Conservation (phyloP, 345 rosid species). For the Angophora floribunda region DNA sequence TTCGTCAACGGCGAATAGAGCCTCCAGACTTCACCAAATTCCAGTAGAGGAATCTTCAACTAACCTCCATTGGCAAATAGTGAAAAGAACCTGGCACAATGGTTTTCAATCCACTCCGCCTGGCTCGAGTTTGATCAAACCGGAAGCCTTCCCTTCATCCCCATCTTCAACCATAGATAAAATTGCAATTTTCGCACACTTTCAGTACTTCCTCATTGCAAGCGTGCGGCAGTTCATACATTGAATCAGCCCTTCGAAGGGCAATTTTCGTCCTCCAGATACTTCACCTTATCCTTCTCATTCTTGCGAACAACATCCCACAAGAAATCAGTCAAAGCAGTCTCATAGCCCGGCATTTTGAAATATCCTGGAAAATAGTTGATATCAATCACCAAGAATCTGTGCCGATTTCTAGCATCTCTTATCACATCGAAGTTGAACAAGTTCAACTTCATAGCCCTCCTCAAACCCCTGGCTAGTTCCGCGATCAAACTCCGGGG, state of each 20-base stretch:
- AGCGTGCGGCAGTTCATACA: not conserved
- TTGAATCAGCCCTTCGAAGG: not conserved
- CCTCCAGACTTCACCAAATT: not conserved
- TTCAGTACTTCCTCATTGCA: slow-evolving; percentile 11
- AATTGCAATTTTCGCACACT: not conserved
- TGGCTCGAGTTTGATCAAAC: not conserved
- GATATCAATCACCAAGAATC: slow-evolving; percentile 53
- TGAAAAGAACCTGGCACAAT: not conserved
- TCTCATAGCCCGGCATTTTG: slow-evolving; percentile 49
- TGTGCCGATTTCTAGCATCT: slow-evolving; percentile 29
- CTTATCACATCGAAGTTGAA: slow-evolving; percentile 62
- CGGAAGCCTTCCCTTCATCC: not conserved
- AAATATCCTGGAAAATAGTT: slow-evolving; percentile 65
- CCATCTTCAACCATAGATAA: not conserved
- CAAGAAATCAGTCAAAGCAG: slow-evolving; percentile 41
- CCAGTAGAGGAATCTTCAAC: not conserved
- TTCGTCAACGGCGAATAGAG: not conserved
- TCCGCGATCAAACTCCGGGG: slow-evolving; percentile 27
- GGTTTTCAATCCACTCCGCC: not conserved
- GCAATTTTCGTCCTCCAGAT: not conserved
- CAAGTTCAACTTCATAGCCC: slow-evolving; percentile 35
- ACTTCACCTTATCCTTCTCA: not conserved
- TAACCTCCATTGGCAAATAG: not conserved
- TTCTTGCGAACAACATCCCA: slow-evolving; percentile 17
- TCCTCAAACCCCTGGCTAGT: slow-evolving; percentile 41